phyloP scores from a whole-genome alignment of 75 land plant species.

The Pinus taeda region DNA sequence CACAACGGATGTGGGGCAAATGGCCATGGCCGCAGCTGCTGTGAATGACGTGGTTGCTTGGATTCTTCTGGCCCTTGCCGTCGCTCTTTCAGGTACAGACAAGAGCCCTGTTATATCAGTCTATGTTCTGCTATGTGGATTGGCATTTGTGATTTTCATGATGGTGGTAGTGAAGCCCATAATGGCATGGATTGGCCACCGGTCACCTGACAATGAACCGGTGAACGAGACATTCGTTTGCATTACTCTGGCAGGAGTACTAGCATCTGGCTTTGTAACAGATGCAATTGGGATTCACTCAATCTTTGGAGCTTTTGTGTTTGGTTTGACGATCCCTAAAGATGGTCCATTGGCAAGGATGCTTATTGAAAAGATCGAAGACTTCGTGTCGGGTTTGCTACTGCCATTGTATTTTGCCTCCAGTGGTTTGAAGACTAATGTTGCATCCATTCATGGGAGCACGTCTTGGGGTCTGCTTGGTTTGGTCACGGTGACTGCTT shows the following conservation, averaged over 20 bases:
- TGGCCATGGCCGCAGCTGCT: constrained; percentile 73
- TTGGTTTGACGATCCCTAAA: constrained; percentile 54
- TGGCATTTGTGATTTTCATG: constrained; percentile 38
- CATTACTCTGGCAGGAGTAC: constrained; percentile 43
- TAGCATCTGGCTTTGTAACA: constrained; percentile 49
- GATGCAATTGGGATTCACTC: constrained; percentile 44
- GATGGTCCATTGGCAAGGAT: constrained; percentile 40
- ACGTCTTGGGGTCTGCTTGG: constrained; percentile 40
- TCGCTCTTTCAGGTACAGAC: constrained; percentile 51
- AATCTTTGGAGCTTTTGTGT: constrained; percentile 44
- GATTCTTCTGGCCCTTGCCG: constrained; percentile 64
- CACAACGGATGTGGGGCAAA: constrained; percentile 55
- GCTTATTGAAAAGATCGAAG: constrained; percentile 58
- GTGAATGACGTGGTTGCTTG: constrained; percentile 69
- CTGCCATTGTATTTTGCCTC: constrained; percentile 64
- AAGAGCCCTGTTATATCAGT: constrained; percentile 33
- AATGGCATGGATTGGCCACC: constrained; percentile 33
- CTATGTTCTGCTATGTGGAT: constrained; percentile 47
- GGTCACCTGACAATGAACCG: constrained; percentile 27
- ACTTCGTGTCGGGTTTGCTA: constrained; percentile 49
- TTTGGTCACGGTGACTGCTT: constrained; percentile 45
- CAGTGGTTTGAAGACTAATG: constrained; percentile 63
- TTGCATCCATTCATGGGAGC: constrained; percentile 31
- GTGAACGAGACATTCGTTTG: constrained; percentile 39
- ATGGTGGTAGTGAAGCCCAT: constrained; percentile 41